Conservation (phyloP, 2,329 filamentous ascomycete species). For the Zasmidium citrigriseum region DNA sequence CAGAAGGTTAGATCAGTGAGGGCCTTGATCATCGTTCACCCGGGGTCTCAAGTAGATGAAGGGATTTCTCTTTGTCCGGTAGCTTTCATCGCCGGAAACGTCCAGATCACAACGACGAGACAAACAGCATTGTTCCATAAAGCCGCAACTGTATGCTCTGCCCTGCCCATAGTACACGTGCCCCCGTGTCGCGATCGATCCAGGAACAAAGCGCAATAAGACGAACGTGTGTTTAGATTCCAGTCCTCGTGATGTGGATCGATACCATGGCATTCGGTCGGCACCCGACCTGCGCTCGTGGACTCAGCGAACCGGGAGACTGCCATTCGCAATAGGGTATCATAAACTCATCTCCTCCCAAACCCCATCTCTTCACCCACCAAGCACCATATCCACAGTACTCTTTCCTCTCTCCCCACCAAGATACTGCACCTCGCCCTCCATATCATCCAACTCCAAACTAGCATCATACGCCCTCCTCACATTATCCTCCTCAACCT, state of each 20-base stretch:
- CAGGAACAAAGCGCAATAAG: background rate
- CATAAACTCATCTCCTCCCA: conserved; percentile 8
- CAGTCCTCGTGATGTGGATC: background rate
- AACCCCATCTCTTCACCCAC: conserved; percentile 15
- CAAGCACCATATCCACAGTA: conserved; percentile 38
- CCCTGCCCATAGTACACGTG: background rate
- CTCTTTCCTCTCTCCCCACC: conserved; percentile 40
- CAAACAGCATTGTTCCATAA: background rate
- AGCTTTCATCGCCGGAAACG: background rate
- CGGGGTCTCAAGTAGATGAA: too few species aligned
- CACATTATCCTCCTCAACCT: conserved; percentile 89
- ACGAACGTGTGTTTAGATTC: too few species aligned
- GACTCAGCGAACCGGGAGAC: background rate
- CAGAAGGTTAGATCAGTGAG: too few species aligned
- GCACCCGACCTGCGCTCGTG: background rate
- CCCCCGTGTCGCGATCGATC: background rate
- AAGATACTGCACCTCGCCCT: conserved; percentile 52
- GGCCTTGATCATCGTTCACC: too few species aligned
- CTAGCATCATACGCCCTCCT: conserved; percentile 79
- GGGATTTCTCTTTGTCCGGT: too few species aligned
- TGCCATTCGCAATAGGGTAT: background rate
- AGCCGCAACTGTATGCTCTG: background rate
- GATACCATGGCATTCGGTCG: background rate
- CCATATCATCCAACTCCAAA: conserved; percentile 69
- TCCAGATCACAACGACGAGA: background rate